Evolutionary conservation across 768 basidiomycete species (phyloP), one percentile per base, ranked within the genome.

Genomic region (Tricholoma hemisulphureum): DNA sequence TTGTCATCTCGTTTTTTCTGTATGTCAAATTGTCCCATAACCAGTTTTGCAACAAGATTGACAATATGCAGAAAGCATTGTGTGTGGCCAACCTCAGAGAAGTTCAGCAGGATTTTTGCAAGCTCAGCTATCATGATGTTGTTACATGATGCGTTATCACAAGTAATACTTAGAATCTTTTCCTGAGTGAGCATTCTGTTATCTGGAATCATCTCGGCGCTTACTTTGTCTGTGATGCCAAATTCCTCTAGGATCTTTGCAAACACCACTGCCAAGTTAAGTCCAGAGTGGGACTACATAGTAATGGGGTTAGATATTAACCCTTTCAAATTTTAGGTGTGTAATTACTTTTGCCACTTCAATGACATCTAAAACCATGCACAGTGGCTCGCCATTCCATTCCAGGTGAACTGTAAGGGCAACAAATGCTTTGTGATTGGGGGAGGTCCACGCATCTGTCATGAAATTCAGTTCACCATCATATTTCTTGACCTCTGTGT

Each of bases 111-210:
- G 37, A 35, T 13, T 31, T 31, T 31, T 31, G 31, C 31, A 31
- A 31, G 37, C n/a, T n/a, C 37, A 39, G 37, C 37, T 20, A n/a
- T 39, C 16, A 41, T 41, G 6, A 41, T 8, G 18, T 41, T 41
- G 39, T 41, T 41, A 20, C 39, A 41, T 10, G 24, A 29, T 48
- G 59, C 57, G 14, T 61, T 61, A 43, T 57, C 18, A 4, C 34
- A 35, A 11, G 34, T 35, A 35, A 35, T 35, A 35, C 34, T 35
- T 35, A 35, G 37, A 39, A 39, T 39, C 37, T 39, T 39, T 57
- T 24, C 14, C 24, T n/a, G 8, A 21, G 21, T 45, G 43, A 45
- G 43, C 11, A 11, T 21, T 45, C 43, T 45, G 43, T 45, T 45
- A 45, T 45, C 43, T 45, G 5, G 16, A 26, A 21, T 46, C 23